These are phyloP conservation scores for Cenchrus fungigraminus DNA, from an alignment of 176 grass and related monocot genomes.

Conservation along the genomic window DNA sequence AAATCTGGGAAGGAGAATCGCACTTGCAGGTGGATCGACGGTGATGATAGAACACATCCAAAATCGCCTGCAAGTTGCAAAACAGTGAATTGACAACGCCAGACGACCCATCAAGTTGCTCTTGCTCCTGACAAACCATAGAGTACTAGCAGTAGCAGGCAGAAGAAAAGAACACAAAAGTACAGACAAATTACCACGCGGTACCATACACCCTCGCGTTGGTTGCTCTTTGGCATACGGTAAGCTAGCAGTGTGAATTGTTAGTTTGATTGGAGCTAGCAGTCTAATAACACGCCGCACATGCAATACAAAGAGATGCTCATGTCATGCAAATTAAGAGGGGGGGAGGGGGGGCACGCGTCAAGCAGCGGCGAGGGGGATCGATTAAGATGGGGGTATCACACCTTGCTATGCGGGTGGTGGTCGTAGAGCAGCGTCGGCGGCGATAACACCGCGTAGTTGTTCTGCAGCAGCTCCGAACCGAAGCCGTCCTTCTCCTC, in stretches of 20 bases:
- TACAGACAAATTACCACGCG: slow-evolving; percentile 8
- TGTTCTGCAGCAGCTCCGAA: slow-evolving; percentile 56
- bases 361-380: neutral
- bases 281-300: neutral
- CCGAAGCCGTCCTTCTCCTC: slow-evolving; percentile 24
- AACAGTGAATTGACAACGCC: neutral
- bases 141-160: neutral
- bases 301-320: slow-evolving; percentile 51
- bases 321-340: slow-evolving; percentile 34
- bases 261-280: slow-evolving; percentile 2
- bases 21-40: slow-evolving; percentile 1
- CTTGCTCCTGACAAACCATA: neutral
- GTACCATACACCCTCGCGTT: slow-evolving; percentile 26
- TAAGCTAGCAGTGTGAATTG: neutral
- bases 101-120: neutral
- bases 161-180: slow-evolving; percentile 14
- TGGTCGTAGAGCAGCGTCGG: slow-evolving; percentile 57
- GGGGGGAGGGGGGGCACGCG: neutral
- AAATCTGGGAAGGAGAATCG: neutral
- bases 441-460: slow-evolving; percentile 54
- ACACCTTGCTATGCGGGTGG: slow-evolving; percentile 54
- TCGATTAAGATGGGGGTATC: slow-evolving; percentile 12
- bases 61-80: slow-evolving; percentile 36
- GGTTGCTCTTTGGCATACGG: neutral
- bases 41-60: slow-evolving; percentile 30